Conservation (phyloP, 768 basidiomycete species). For the Boletellus ananiceps region DNA sequence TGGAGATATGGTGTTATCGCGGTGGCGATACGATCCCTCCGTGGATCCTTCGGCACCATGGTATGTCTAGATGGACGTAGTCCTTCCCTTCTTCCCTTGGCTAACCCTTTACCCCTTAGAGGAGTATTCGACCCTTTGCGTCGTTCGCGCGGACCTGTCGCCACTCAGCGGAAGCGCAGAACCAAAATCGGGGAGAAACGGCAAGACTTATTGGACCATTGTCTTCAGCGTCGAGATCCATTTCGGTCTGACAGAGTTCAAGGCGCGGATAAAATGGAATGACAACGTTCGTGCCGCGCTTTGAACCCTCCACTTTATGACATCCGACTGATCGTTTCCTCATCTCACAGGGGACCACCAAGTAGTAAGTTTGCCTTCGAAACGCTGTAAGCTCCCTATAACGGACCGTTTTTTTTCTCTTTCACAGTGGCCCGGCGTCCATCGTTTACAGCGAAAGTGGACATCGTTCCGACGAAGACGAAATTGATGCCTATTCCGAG, state of each 20-base stretch:
- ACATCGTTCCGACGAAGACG: conserved; percentile 68
- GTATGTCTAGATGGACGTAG: conserved; percentile 11
- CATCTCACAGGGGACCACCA: conserved; percentile 52
- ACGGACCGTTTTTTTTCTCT: not conserved
- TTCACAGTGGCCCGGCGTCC: conserved; percentile 63
- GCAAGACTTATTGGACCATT: conserved; percentile 78
- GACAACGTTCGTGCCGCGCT: conserved; percentile 56
- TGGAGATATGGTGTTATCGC: conserved; percentile 81
- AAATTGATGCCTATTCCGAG: conserved; percentile 59
- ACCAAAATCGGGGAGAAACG: conserved; percentile 56
- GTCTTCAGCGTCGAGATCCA: conserved; percentile 83
- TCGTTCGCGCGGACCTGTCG: conserved; percentile 74
- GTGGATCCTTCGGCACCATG: conserved; percentile 64
- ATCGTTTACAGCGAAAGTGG: conserved; percentile 82
- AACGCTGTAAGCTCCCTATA: not conserved
- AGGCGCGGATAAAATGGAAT: conserved; percentile 76
- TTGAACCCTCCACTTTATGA: not conserved
- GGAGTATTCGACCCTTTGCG: conserved; percentile 70
- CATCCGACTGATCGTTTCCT: not conserved
- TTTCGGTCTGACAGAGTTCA: conserved; percentile 80
- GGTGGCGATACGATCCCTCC: conserved; percentile 67
- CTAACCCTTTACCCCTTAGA: conserved; percentile 36
- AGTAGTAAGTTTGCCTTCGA: conserved; percentile 51
- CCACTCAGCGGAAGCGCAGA: conserved; percentile 67
- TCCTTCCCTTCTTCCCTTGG: not conserved